Conservation (phyloP, 495 filamentous ascomycete species). For the Glonium stellatum region DNA sequence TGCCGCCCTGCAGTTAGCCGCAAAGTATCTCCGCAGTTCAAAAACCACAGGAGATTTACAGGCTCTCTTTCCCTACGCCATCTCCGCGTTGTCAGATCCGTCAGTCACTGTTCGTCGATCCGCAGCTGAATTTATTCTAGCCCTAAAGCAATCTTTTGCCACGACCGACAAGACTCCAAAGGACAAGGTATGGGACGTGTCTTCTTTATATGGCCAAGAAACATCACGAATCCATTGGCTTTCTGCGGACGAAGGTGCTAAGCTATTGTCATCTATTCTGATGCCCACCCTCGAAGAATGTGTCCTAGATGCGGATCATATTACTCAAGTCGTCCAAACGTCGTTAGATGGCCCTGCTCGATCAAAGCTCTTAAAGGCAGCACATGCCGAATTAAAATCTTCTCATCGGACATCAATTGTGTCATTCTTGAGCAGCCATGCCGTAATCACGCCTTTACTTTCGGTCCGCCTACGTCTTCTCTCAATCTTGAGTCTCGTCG, state of each 20-base stretch:
- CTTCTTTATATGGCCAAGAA: constrained; percentile 47
- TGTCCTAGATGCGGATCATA: constrained; percentile 61
- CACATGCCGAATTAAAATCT: constrained; percentile 10
- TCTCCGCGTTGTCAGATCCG: constrained; percentile 66
- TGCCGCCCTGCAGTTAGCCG: constrained; percentile 58
- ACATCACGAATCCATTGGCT: constrained; percentile 52
- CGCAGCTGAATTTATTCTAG: constrained; percentile 55
- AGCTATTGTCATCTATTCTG: constrained; percentile 57
- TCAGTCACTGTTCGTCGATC: constrained; percentile 66
- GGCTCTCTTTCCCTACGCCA: constrained; percentile 57
- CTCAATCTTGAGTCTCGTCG: constrained; percentile 58
- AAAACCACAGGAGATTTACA: constrained; percentile 37
- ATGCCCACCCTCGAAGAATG: constrained; percentile 74
- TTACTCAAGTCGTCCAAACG: constrained; percentile 53
- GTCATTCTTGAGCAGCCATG: constrained; percentile 69
- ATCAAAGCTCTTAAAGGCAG: constrained; percentile 10
- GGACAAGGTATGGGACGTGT: constrained; percentile 9
- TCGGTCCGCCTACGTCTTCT: constrained; percentile 63
- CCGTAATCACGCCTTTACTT: constrained; percentile 57
- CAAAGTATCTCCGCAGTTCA: constrained; percentile 39
- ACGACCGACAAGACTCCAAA: neutral
- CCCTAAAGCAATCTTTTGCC: constrained; percentile 30
- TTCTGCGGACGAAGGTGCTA: constrained; percentile 46
- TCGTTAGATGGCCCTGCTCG: constrained; percentile 45
- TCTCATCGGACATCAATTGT: constrained; percentile 43